These are phyloP conservation scores for Artomyces pyxidatus DNA, from an alignment of 768 basidiomycete genomes.

Conservation along the genomic window DNA sequence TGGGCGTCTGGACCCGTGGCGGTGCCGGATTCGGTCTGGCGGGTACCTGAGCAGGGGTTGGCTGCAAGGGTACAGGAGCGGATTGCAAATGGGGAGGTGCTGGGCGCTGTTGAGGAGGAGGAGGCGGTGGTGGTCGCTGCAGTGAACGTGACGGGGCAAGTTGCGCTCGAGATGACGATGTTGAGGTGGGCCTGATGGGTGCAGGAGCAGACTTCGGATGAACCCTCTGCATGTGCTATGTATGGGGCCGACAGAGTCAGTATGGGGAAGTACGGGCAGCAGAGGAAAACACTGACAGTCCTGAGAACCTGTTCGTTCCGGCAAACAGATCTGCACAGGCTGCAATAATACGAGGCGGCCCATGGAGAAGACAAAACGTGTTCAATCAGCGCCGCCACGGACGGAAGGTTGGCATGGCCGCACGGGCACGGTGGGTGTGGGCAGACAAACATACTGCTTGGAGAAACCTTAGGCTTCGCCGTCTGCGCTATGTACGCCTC, in stretches of 20 bases:
- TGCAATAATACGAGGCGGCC: constrained; percentile 10
- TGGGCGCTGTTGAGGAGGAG: neutral
- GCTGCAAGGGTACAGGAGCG: neutral
- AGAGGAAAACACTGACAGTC: constrained; percentile 1
- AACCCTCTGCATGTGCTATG: constrained; percentile 11
- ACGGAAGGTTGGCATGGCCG: constrained; percentile 6
- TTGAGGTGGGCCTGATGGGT: neutral
- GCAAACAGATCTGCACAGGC: constrained; percentile 13
- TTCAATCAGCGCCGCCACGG: constrained; percentile 3
- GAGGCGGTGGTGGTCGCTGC: no score
- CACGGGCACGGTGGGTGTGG: constrained; percentile 13
- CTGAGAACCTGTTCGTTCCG: constrained; percentile 7
- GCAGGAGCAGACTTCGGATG: neutral
- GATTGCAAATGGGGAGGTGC: neutral
- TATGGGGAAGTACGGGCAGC: neutral
- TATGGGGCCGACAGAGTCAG: neutral
- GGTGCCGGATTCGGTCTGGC: neutral
- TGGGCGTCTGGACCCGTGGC: neutral
- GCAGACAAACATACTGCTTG: constrained; percentile 9
- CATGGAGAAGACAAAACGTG: constrained; percentile 13
- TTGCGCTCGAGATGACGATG: neutral
- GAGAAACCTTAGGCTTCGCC: neutral
- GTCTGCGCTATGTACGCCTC: neutral
- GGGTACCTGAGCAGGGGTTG: no score
- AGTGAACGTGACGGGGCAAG: no score